phyloP scores from a whole-genome alignment of 2,329 filamentous ascomycete genomes.

The Nannizzia gypsea region DNA sequence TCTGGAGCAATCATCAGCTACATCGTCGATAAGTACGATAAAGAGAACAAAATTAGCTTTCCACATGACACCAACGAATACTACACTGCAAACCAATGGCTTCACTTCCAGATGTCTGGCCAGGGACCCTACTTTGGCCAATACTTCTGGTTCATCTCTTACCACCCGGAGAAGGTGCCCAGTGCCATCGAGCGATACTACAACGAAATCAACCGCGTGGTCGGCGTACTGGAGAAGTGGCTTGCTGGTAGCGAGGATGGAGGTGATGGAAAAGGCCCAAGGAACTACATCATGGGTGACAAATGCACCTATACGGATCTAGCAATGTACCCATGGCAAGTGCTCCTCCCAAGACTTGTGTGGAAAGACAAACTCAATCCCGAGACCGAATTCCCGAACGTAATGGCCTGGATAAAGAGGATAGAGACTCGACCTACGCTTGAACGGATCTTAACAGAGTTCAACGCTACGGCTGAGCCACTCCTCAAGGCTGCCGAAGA shows the following conservation, averaged over 20 bases:
- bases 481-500: background rate
- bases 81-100: constrained; percentile 31
- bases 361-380: constrained; percentile 1
- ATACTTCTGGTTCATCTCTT: constrained; percentile 26
- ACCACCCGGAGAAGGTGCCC: constrained; percentile 34
- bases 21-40: constrained; percentile 35
- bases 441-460: background rate
- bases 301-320: constrained; percentile 35
- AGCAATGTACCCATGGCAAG: constrained; percentile 22
- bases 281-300: constrained; percentile 33
- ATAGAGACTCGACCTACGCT: constrained; percentile 12
- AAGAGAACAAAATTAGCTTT: constrained; percentile 32
- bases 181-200: constrained; percentile 38
- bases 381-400: constrained; percentile 14
- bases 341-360: background rate
- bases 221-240: constrained; percentile 35
- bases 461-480: background rate
- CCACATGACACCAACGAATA: constrained; percentile 24
- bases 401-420: constrained; percentile 13
- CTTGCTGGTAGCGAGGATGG: constrained; percentile 16
- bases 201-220: constrained; percentile 38
- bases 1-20: constrained; percentile 41
- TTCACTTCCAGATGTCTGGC: constrained; percentile 33
- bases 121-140: constrained; percentile 34
- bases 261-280: constrained; percentile 14